Evolutionary conservation across 805 yeast genomes (phyloP), one percentile per base, ranked within the genome.

Genomic region (Ogataea zsoltii): DNA sequence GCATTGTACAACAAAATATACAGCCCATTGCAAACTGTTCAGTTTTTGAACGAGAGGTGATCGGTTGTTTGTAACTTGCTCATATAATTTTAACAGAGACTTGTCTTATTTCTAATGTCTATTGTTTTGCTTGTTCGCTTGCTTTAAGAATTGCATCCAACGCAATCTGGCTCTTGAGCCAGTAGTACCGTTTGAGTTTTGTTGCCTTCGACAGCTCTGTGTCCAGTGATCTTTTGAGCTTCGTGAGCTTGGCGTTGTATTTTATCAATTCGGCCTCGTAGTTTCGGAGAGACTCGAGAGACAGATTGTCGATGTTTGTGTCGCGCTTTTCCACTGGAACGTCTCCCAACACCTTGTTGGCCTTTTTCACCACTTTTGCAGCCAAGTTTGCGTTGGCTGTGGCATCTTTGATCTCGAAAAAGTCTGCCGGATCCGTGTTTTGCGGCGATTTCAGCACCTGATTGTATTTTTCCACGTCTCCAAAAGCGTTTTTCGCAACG

Each of bases 141-240:
- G 45, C 43, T 14, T 45, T 39, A 15, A 52, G 33, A 10, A 54
- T 36, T 3, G 53, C 54, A 35, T 60, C 59, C 23, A 62, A 41
- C 10, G 61, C 36, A 4, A 55, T 26, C 43, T 64, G 66, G 28
- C 49, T 60, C 28, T 62, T 64, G 31, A 61, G 38, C 67, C 67
- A 62, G 29, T 38, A 42, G 18, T 40, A 54, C 15, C 65, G 45
- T 35, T 49, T 53, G 3, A 49, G 29, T 17, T 50, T 41, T 3
- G 45, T 44, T 11, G 57, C 36, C 18, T 48, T 48, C 3, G 43
- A 37, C n/a, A 60, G 51, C 33, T 64, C 63, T 13, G 37, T 41
- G 33, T 57, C 54, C 11, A 63, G 41, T 11, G 55, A 14, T 7
- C 41, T 33, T 7, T 53, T 41, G 7, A 61, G 43, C n/a, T 47